Conservation (phyloP, 2,329 filamentous ascomycete genomes). For the Coniosporium tulheliwenetii region DNA sequence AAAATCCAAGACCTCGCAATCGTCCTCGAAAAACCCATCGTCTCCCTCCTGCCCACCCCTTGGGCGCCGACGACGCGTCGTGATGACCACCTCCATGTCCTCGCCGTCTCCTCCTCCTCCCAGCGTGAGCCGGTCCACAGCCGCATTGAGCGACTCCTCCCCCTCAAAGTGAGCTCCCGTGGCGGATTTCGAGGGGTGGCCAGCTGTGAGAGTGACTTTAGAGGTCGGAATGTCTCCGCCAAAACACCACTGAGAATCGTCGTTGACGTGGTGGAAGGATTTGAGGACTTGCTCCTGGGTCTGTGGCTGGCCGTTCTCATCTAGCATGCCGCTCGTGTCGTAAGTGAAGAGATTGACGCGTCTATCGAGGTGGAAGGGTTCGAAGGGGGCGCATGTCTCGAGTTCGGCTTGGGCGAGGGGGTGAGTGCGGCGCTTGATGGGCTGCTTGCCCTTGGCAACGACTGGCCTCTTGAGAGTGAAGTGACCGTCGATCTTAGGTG, state of each 20-base stretch:
- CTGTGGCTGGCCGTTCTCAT: neutral
- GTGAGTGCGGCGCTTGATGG: neutral
- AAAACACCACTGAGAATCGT: neutral
- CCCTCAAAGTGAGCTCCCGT: neutral
- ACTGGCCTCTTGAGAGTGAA: too few species aligned
- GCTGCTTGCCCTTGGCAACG: too few species aligned
- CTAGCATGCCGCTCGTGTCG: slow-evolving; percentile 7
- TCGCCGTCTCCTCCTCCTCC: neutral
- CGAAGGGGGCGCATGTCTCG: slow-evolving; percentile 88
- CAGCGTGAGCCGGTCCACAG: neutral
- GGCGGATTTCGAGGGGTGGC: neutral
- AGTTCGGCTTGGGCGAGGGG: slow-evolving; percentile 36
- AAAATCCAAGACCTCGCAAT: neutral
- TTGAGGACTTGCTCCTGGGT: neutral
- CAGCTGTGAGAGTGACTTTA: neutral
- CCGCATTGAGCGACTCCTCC: neutral
- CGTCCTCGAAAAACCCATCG: neutral
- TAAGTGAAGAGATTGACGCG: slow-evolving; percentile 67
- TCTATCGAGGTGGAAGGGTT: slow-evolving; percentile 86
- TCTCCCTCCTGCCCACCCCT: neutral
- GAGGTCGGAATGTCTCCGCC: neutral
- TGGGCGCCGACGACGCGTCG: neutral
- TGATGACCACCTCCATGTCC: neutral
- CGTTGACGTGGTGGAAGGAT: neutral
- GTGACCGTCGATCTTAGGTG: too few species aligned